Conservation (phyloP, 208 protist species). For the Angomonas deanei region DNA sequence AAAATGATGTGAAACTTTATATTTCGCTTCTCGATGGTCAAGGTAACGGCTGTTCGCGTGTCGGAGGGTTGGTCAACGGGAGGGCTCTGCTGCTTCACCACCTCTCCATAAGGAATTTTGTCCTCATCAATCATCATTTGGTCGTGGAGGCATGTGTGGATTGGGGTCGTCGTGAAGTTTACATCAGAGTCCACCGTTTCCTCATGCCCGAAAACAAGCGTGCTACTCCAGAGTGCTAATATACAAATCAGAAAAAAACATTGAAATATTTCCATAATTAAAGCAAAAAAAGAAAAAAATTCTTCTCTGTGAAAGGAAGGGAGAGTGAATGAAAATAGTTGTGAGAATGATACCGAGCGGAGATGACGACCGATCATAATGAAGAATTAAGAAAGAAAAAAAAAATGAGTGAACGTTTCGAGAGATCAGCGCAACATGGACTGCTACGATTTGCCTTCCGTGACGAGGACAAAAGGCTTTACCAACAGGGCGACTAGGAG, state of each 20-base stretch:
- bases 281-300: slow-evolving; percentile 18
- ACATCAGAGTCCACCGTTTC: not conserved
- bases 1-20: slow-evolving; percentile 25
- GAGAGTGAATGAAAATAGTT: too few relatives aligned
- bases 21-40: slow-evolving; percentile 6
- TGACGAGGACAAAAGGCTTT: not conserved
- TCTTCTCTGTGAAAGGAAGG: too few relatives aligned
- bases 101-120: not conserved
- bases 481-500: not conserved
- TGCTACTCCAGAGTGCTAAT: not conserved
- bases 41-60: not conserved
- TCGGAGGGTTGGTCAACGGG: not conserved
- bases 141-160: slow-evolving; percentile 6
- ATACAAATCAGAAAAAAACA: not conserved
- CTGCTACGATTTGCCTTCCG: not conserved
- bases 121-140: not conserved
- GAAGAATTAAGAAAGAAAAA: too few relatives aligned
- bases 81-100: not conserved
- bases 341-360: too few relatives aligned
- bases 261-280: too few relatives aligned
- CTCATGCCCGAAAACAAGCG: not conserved
- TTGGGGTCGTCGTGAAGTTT: not conserved
- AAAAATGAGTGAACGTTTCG: too few relatives aligned
- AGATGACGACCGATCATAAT: slow-evolving; percentile 16
- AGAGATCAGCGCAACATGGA: too few relatives aligned